Base-by-base conservation (phyloP, 169 alveolate genomes). In the Plasmodium vinckei region DNA sequence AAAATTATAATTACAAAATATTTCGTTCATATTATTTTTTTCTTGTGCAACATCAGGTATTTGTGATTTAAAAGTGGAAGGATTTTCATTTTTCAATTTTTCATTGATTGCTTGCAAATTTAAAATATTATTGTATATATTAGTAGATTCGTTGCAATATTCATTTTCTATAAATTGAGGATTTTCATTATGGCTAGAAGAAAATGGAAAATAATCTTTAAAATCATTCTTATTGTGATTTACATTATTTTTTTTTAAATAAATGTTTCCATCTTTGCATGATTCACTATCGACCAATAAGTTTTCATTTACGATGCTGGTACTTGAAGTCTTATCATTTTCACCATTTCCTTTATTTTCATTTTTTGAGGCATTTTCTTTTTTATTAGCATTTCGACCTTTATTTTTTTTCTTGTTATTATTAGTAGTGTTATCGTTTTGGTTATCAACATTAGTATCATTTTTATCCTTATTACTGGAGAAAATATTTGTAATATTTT, bases 21-120 rank as follows among this genome's bases (percentile, higher is more conserved):
- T 63, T 53, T 77, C 88, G 23, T 53, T 39, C 49, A 73, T 21
- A 12, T 77, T 61, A 77, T 77, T 61, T 77, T 63, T 77, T 21
- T 77, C 75, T 63, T 23, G 77, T 44, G 46, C 39, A 53, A 77
- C 65, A 1, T 77, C 77, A 77, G 63, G 33, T 46, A 77, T 47
- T 5, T 77, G 67, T 47, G 88, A n/a, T 69, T 77, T 77, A 44
- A 49, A 77, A 12, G 69, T n/a, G 23, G 53, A n/a, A 7, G 72
- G 4, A 17, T 59, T 39, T 25, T 65, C 88, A 39, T 25, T 46
- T 56, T 63, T 46, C 17, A 49, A 27, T 42, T 39, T 64, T 49
- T 25, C 88, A 27, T 63, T 68, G 19, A 77, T 23, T 46, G 63
- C 65, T 51, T 65, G 65, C 54, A 77, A 27, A 57, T 51, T 63